Evolutionary conservation across 139 green algal species (phyloP), one percentile per base, ranked within the genome.

Genomic region (Zygnema circumcarinatum): DNA sequence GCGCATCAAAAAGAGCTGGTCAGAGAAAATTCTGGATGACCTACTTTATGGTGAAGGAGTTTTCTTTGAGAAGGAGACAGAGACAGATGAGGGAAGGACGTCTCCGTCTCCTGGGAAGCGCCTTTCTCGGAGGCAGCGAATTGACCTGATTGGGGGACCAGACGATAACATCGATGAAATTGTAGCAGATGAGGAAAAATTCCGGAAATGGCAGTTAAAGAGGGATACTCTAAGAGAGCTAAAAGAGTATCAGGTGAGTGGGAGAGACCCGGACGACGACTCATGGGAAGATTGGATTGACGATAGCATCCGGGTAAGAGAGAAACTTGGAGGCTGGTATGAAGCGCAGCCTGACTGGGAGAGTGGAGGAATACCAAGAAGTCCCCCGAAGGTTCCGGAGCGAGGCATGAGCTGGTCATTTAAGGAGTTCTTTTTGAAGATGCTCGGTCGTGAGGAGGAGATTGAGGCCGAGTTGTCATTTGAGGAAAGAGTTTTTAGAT

Each of bases 401-500:
- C 25, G 83, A 75, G 83, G 83, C 1, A 84, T 88, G 83, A 88
- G 83, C 72, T 35, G 83, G 40, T 56, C 83, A n/a, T 74, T 84
- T 47, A 88, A 84, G 39, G 83, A 88, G 83, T 39, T 88, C 35
- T 38, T 88, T 36, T 25, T 88, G 36, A 1, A 76, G 36, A 88
- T 88, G 32, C 67, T 88, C 25, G 25, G 73, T 32, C 36, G 41
- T 38, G 73, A 84, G 38, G 69, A 83, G 32, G 83, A 88, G 38
- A 62, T 88, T 36, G 83, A 88, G 72, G 83, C 81, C n/a, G 76
- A 74, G 33, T 54, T 88, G 29, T 69, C 83, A 40, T 84, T 88
- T n/a, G 83, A 88, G 31, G 83, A 88, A 56, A 1, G 73, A 54
- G 69, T 88, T 0, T 88, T 88, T 76, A 22, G 83, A n/a, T 88